phyloP scores from a whole-genome alignment of 2,329 filamentous ascomycete species.

The Corinectria fuckeliana region DNA sequence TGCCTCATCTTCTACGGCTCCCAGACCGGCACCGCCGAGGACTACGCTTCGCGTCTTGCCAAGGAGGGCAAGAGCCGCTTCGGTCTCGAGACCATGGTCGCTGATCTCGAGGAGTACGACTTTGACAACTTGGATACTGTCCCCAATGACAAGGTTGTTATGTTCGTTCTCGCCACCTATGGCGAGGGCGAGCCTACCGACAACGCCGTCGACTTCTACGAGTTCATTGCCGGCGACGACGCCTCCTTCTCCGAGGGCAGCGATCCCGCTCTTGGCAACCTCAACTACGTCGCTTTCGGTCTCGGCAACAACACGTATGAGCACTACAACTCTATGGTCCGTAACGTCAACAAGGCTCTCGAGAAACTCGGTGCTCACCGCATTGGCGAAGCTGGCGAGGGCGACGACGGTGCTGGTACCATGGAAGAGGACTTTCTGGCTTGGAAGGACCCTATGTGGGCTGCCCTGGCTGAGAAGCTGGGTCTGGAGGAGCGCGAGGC shows the following conservation, averaged over 20 bases:
- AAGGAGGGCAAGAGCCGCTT: conserved; percentile 98
- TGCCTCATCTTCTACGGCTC: conserved; percentile 99
- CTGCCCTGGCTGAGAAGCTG: conserved; percentile 81
- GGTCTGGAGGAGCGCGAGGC: conserved; percentile 92
- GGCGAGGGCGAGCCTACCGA: conserved; percentile 98
- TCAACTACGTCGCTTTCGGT: conserved; percentile 95
- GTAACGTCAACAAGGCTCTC: conserved; percentile 83
- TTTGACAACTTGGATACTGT: conserved; percentile 91
- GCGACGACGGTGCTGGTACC: conserved; percentile 95
- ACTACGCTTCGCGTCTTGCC: conserved; percentile 93
- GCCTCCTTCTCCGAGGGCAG: conserved; percentile 77
- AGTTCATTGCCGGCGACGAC: conserved; percentile 88
- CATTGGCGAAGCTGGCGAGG: conserved; percentile 89
- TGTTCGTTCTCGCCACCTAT: conserved; percentile 97
- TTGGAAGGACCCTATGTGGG: conserved; percentile 99
- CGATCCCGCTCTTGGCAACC: conserved; percentile 77
- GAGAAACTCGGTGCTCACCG: conserved; percentile 82
- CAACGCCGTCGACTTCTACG: conserved; percentile 98
- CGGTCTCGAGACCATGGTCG: conserved; percentile 97
- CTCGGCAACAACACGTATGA: conserved; percentile 99
- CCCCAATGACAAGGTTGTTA: conserved; percentile 86
- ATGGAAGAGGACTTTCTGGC: conserved; percentile 99
- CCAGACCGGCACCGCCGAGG: conserved; percentile 96
- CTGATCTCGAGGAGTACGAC: conserved; percentile 97
- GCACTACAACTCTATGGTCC: conserved; percentile 99